Evolutionary conservation across 2,329 filamentous ascomycete genomes (phyloP).

Genomic region (Fusarium chuoi): DNA sequence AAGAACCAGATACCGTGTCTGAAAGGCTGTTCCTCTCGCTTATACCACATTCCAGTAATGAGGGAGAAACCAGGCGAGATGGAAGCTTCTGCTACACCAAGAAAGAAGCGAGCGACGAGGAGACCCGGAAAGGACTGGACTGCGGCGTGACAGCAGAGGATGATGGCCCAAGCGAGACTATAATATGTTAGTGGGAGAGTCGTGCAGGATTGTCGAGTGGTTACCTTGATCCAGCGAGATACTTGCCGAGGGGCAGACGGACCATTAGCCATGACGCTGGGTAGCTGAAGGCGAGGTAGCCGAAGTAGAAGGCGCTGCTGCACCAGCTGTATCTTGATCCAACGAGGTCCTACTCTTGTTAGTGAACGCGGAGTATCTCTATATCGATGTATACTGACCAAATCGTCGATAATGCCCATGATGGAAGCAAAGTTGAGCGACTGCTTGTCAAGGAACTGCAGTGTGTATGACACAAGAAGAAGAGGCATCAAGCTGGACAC

Average conservation of each 20-base stretch:
- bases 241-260: constrained; percentile 32
- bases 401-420: constrained; percentile 38
- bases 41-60: constrained; percentile 43
- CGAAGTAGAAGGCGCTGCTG: constrained; percentile 39
- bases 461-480: constrained; percentile 36
- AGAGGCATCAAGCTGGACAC: constrained; percentile 26
- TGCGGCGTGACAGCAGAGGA: constrained; percentile 34
- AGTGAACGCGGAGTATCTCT: neutral
- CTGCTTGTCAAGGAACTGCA: constrained; percentile 42
- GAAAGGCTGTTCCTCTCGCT: constrained; percentile 37
- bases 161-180: constrained; percentile 31
- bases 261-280: constrained; percentile 40
- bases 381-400: neutral
- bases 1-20: constrained; percentile 41
- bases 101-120: constrained; percentile 33
- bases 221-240: constrained; percentile 32
- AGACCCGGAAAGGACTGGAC: constrained; percentile 30
- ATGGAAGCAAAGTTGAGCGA: constrained; percentile 39
- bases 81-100: constrained; percentile 38
- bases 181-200: neutral
- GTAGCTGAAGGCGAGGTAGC: constrained; percentile 39
- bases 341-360: constrained; percentile 11
- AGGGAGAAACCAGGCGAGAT: constrained; percentile 37
- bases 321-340: constrained; percentile 37
- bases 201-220: rapidly evolving